Conservation (phyloP, 495 filamentous ascomycete genomes). For the Aspergillus baeticus region DNA sequence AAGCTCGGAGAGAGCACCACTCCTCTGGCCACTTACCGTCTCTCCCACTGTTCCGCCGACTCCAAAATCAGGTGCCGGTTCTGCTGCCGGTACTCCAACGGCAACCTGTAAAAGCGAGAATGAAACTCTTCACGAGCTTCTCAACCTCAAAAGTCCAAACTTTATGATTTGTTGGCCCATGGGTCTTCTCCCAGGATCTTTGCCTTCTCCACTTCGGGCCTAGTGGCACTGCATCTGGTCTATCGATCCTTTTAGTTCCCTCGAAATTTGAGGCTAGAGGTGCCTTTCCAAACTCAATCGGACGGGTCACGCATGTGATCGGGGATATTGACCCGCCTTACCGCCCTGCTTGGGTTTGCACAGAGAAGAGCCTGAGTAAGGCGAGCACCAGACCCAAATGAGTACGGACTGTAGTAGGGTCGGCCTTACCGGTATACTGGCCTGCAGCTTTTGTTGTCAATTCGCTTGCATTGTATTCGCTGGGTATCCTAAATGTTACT, state of each 20-base stretch:
- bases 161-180: neutral
- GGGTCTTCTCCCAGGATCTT: neutral
- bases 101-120: neutral
- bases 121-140: neutral
- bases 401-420: too few species aligned
- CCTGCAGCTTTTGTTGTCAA: neutral
- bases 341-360: constrained; percentile 17
- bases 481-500: neutral
- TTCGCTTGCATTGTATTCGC: neutral
- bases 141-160: neutral
- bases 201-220: neutral
- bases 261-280: too few species aligned
- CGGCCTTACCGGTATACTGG: neutral
- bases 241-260: too few species aligned
- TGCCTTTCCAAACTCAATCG: constrained; percentile 21
- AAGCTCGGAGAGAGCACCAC: neutral
- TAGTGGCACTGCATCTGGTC: too few species aligned
- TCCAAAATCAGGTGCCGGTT: neutral
- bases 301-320: constrained; percentile 15
- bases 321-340: neutral
- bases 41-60: neutral
- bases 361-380: too few species aligned
- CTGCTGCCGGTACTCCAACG: neutral
- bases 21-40: neutral
- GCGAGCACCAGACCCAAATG: too few species aligned